Evolutionary conservation across 2,329 filamentous ascomycete species (phyloP), one percentile per base, ranked within the genome.

Genomic region (Aspergillus tanneri): DNA sequence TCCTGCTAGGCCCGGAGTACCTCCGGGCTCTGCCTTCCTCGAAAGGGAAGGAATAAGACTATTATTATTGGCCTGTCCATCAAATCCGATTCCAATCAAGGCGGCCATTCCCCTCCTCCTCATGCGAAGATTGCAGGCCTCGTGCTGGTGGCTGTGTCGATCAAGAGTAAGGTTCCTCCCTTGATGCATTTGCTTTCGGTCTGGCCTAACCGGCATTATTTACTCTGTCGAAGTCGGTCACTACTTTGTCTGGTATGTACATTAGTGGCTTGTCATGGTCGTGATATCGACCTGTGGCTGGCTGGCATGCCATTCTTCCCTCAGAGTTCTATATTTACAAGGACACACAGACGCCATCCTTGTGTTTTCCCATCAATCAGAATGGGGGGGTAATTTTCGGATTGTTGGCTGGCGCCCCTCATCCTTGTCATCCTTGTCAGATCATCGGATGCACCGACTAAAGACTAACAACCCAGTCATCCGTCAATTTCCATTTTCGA

Each of bases 121-220:
- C n/a, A n/a, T n/a, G n/a, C n/a, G n/a, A n/a, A n/a, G n/a, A n/a
- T n/a, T n/a, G n/a, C n/a, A n/a, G n/a, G n/a, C 46, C 46, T 51
- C 42, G 45, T 52, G 46, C 52, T 44, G 23, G 52, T 55, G 49
- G 49, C 49, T 46, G 52, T 52, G 52, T 52, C 49, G 47, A 52
- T 50, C 43, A 41, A 46, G 36, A 50, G 19, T 38, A 48, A 43
- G 47, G 46, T 50, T 53, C 47, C 14, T 43, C 32, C 39, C 39
- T 32, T 43, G 46, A 50, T 47, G 52, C 47, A 42, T 50, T 50
- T 50, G 37, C 43, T 50, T 50, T 50, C 43, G 49, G 48, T 45
- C 43, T 43, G 41, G 41, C 38, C 46, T 41, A 46, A 42, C 46
- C 44, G 43, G 42, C 34, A 39, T 41, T 42, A 45, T 35, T 40